Evolutionary conservation across 2,329 filamentous ascomycete species (phyloP).

Genomic region (Xylariaceae sp.): DNA sequence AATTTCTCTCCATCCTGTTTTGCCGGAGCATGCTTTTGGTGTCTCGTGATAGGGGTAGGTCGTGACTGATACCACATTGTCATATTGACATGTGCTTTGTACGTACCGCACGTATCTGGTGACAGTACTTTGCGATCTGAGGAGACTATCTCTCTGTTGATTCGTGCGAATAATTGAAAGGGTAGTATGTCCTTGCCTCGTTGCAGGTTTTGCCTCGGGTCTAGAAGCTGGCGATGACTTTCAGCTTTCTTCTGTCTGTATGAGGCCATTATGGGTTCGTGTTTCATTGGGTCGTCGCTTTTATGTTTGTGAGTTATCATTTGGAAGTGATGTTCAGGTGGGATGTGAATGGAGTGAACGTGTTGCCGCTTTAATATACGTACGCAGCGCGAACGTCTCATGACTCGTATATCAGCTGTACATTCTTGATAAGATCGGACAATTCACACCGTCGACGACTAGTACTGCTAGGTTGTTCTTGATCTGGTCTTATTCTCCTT

Average conservation of each 20-base stretch:
- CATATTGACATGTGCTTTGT: neutral
- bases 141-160: neutral
- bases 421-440: too few species aligned
- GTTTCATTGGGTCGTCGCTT: neutral
- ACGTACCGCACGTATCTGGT: neutral
- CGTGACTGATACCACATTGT: neutral
- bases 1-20: neutral
- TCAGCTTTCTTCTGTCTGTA: neutral
- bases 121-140: neutral
- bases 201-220: neutral
- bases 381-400: too few species aligned
- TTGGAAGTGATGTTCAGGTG: neutral
- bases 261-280: neutral
- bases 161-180: too few species aligned
- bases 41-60: neutral
- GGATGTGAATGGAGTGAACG: neutral
- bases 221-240: neutral
- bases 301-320: neutral
- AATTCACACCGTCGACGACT: neutral
- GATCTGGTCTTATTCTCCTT: too few species aligned
- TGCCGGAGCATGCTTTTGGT: neutral
- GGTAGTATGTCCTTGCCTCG: neutral
- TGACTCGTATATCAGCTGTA: too few species aligned
- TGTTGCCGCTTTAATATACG: neutral
- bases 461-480: neutral